Base-by-base conservation (phyloP, 129 eudicot species). In the Centella asiatica region DNA sequence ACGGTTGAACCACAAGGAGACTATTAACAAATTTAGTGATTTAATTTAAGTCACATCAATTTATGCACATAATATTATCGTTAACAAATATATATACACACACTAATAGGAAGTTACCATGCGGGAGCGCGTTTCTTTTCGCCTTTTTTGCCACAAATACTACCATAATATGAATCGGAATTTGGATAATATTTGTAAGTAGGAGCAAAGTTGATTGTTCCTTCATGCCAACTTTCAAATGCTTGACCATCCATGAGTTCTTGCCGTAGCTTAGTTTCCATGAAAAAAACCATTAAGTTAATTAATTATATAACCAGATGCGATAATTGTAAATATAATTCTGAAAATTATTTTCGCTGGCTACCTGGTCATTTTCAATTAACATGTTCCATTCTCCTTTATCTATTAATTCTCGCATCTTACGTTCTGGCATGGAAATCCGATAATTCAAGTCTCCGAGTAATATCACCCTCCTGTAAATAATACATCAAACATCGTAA, bases 391-490 rank as follows among this genome's bases (percentile, higher is more conserved):
- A 87, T 18, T 77, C 87, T 42, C 59, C 74, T 56, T 52, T 76
- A 31, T 80, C 48, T 39, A 83, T 88, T 47, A 87, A 74, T 17
- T 64, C 63, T 68, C 90, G 65, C 56, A 86, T 78, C 11, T 71
- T 66, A 19, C 68, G 72, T 49, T 87, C 87, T 0, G 83, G 87
- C 56, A 87, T 75, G n/a, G 84, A 75, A 49, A 87, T 87, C 68
- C 90, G 74, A 51, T 87, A 87, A 57, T 87, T 87, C 77, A 87
- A 71, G 72, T 87, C 95, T 28, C 95, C 95, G 4, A 87, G 78
- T 63, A 81, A 58, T 44, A 87, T 73, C 44, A 87, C 84, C 28
- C 64, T 78, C 58, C 95, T 87, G 79, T n/a, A 4, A 22, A 32
- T 42, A n/a, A 46, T 24, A 24, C 48, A 62, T 56, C 11, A 55